These are phyloP conservation scores for Heimioporus punctisporus DNA, from an alignment of 1,284 basidiomycete species.

Conservation along the genomic window DNA sequence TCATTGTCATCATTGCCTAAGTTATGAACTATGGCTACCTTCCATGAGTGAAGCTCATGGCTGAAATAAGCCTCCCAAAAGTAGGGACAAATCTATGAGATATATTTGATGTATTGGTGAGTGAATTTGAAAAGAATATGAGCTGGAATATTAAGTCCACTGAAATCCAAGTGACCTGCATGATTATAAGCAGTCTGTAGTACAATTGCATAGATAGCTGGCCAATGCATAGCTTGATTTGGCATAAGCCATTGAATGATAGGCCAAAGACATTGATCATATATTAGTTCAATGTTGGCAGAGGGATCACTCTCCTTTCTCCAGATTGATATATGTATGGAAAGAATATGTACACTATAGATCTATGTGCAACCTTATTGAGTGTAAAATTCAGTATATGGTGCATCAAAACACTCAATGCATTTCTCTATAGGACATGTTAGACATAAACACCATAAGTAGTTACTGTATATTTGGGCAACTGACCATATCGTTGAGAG, in stretches of 20 bases:
- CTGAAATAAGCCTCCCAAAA: constrained; percentile 13
- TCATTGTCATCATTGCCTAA: not conserved
- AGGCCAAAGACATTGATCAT: not conserved
- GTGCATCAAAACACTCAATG: no score
- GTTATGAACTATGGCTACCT: constrained; percentile 4
- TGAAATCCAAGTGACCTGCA: not conserved
- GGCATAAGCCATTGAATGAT: not conserved
- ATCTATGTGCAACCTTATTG: no score
- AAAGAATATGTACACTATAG: no score
- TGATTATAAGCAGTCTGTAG: not conserved
- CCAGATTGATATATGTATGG: not conserved
- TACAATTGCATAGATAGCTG: not conserved
- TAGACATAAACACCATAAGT: no score
- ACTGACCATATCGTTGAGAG: not conserved
- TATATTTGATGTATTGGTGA: not conserved
- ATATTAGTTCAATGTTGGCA: not conserved
- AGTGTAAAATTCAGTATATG: not conserved
- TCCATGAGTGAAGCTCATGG: constrained; percentile 14
- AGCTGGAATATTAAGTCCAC: not conserved
- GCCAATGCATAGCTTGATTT: not conserved
- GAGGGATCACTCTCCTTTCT: not conserved
- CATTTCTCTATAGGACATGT: no score
- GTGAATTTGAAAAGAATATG: not conserved
- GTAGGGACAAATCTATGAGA: not conserved
- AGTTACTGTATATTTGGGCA: no score